phyloP scores from a whole-genome alignment of 2,329 filamentous ascomycete species.

The Cercospora brassicicola region DNA sequence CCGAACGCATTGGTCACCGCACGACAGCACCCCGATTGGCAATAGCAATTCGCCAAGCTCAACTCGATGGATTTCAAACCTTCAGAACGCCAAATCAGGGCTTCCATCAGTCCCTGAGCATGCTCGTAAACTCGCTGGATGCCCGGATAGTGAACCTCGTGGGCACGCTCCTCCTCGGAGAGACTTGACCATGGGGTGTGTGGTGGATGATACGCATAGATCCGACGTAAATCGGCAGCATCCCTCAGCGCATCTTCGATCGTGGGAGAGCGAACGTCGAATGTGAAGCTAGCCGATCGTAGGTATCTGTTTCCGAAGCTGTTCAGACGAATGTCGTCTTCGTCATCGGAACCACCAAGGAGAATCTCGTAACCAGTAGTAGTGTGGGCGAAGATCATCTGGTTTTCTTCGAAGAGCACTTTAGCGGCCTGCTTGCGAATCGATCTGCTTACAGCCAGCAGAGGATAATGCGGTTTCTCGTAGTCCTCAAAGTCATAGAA shows the following conservation, averaged over 20 bases:
- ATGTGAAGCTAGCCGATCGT: not conserved
- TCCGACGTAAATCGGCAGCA: not conserved
- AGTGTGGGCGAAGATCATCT: not conserved
- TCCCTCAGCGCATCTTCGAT: not conserved
- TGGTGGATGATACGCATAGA: no score
- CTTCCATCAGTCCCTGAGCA: not conserved
- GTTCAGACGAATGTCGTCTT: not conserved
- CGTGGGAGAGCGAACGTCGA: not conserved
- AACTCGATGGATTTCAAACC: not conserved
- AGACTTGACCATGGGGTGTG: not conserved
- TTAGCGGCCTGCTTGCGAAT: not conserved
- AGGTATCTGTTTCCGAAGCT: not conserved
- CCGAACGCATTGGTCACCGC: not conserved
- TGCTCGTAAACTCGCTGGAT: not conserved
- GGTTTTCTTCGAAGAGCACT: not conserved
- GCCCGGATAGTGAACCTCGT: not conserved
- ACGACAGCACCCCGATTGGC: not conserved
- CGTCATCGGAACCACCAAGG: not conserved
- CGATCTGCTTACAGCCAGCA: not conserved
- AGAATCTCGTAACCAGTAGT: not conserved
- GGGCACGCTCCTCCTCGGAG: not conserved
- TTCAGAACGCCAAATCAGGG: not conserved
- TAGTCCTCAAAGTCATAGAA: not conserved
- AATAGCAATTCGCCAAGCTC: not conserved
- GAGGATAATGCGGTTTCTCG: conserved; percentile 1